Evolutionary conservation across 192 early-diverging fungal species (phyloP).

Genomic region (Thamnidium elegans): DNA sequence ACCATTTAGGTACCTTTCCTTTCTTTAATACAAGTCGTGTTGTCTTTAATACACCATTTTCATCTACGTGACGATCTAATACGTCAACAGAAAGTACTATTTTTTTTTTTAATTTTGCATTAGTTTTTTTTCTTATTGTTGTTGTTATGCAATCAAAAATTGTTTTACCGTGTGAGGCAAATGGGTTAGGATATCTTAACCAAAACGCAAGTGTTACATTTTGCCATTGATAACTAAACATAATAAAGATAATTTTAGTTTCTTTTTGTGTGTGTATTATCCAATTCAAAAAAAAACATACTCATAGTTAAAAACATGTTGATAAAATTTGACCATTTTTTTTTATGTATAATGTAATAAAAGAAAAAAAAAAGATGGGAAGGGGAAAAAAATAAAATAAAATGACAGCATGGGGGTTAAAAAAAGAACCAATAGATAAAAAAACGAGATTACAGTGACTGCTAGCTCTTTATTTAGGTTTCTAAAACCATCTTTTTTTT

Average conservation of each 20-base stretch:
- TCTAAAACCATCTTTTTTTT: no score
- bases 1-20: constrained; percentile 88
- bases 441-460: no score
- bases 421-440: constrained; percentile 13
- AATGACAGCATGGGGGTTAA: neutral
- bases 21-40: constrained; percentile 90
- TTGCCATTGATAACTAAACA: constrained; percentile 62
- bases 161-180: constrained; percentile 73
- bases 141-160: neutral
- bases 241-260: neutral
- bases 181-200: constrained; percentile 97
- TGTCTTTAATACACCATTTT: constrained; percentile 77
- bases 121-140: neutral
- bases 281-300: constrained; percentile 34
- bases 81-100: constrained; percentile 87
- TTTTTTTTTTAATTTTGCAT: neutral
- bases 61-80: constrained; percentile 81
- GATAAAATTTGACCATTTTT: constrained; percentile 80
- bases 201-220: constrained; percentile 88
- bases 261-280: neutral
- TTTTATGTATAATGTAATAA: neutral
- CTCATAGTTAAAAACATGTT: constrained; percentile 75
- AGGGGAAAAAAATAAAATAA: neutral
- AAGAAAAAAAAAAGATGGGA: constrained; percentile 3
- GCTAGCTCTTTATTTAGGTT: no score